phyloP scores from a whole-genome alignment of 176 grass and related monocot genomes.

The Pontederia crassipes region DNA sequence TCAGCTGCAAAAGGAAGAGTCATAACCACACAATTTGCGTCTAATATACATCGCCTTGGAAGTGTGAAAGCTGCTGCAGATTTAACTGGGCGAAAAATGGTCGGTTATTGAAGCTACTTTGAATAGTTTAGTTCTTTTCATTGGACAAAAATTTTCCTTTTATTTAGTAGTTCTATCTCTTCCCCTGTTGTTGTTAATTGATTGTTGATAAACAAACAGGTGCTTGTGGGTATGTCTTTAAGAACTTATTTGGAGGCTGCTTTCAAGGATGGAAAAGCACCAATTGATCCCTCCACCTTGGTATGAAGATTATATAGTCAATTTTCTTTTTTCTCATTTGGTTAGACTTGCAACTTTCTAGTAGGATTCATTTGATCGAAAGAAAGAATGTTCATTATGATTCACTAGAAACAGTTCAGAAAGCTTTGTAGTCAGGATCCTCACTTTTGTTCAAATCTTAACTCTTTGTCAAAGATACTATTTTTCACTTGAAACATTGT shows the following conservation, averaged over 20 bases:
- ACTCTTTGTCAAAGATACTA: too few relatives aligned
- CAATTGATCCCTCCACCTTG: conserved; percentile 98
- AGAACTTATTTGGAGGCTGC: conserved; percentile 97
- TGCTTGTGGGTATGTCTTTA: conserved; percentile 95
- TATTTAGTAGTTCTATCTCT: too few relatives aligned
- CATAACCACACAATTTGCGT: conserved; percentile 96
- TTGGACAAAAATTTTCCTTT: too few relatives aligned
- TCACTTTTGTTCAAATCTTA: too few relatives aligned
- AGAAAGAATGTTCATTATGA: background rate
- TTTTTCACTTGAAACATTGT: too few relatives aligned
- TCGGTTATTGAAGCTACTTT: conserved; percentile 24
- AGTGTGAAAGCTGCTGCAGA: conserved; percentile 98
- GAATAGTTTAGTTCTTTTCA: conserved; percentile 10
- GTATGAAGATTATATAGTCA: conserved; percentile 38
- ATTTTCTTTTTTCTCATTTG: conserved; percentile 1
- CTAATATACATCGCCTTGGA: conserved; percentile 97
- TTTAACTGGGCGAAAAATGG: conserved; percentile 83
- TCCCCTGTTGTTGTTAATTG: too few relatives aligned
- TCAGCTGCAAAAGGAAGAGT: conserved; percentile 97
- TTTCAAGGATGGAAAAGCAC: conserved; percentile 98
- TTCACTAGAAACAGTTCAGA: too few relatives aligned
- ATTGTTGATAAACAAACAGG: conserved; percentile 48
- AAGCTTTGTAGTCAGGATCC: too few relatives aligned
- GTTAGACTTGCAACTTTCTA: conserved; percentile 2
- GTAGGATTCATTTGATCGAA: conserved; percentile 13